Percentiles rank a stretch among this genome's conserved stretches.
Conservation (phyloP, 169 alveolate genomes). For the Cryptosporidium xiaoi region DNA sequence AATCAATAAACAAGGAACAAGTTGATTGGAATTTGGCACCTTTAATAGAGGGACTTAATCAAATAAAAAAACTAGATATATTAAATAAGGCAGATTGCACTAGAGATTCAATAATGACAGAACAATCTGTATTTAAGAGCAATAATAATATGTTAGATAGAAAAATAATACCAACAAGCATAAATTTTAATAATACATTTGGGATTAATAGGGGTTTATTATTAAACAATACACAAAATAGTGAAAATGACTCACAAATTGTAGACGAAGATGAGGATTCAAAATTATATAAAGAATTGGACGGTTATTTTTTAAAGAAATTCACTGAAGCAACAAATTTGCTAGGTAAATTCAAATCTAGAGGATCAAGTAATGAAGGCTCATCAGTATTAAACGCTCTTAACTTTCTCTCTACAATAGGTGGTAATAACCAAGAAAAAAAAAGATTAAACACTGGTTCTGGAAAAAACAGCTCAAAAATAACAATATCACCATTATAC, state of each 20-base stretch:
- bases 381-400: constrained; percentile 55
- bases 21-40: constrained; percentile 19
- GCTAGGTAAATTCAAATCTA: background rate
- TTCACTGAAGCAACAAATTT: constrained; percentile 47
- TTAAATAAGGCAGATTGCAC: constrained; percentile 71
- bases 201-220: background rate
- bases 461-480: background rate
- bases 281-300: constrained; percentile 54
- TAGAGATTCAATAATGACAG: constrained; percentile 51
- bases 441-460: constrained; percentile 1
- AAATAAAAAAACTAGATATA: constrained; percentile 24
- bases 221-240: background rate
- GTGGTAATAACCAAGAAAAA: background rate
- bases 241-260: background rate
- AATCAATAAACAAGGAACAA: background rate
- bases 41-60: constrained; percentile 17
- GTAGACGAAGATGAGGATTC: background rate
- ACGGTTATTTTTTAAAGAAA: constrained; percentile 49
- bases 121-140: constrained; percentile 34
- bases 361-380: background rate
- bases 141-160: background rate
- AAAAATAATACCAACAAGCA: background rate
- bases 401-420: constrained; percentile 13
- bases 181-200: background rate
- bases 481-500: constrained; percentile 58